phyloP scores from a whole-genome alignment of 1,284 basidiomycete genomes.

The Cutaneotrichosporon mucoides region DNA sequence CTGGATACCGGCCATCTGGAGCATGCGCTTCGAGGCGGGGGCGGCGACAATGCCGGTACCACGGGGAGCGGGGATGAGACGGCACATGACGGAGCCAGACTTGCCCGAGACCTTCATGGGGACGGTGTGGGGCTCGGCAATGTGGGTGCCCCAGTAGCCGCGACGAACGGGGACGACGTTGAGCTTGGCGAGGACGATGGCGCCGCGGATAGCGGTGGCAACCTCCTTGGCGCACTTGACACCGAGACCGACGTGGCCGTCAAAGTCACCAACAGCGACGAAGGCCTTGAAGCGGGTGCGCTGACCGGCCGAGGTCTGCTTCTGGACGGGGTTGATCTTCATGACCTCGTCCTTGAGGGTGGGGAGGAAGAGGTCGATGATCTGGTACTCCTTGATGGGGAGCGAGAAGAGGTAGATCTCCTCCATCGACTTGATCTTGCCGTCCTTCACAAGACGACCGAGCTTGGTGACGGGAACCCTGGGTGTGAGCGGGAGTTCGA shows the following conservation, averaged over 20 bases:
- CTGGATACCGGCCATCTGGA: constrained; percentile 96
- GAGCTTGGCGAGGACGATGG: constrained; percentile 98
- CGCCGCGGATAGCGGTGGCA: constrained; percentile 97
- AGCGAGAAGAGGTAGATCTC: constrained; percentile 99
- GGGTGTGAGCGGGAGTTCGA: neutral
- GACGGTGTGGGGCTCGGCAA: constrained; percentile 98
- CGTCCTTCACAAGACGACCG: constrained; percentile 97
- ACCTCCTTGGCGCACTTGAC: constrained; percentile 99
- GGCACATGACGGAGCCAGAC: constrained; percentile 98
- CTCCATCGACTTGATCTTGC: constrained; percentile 99
- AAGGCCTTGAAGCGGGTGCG: constrained; percentile 99
- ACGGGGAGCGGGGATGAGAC: constrained; percentile 95
- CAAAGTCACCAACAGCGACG: constrained; percentile 97
- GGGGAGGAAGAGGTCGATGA: constrained; percentile 95
- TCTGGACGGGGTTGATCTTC: constrained; percentile 99
- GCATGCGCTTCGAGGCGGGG: constrained; percentile 91
- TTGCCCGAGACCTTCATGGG: constrained; percentile 98
- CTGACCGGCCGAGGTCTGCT: constrained; percentile 99
- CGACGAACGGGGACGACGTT: constrained; percentile 96
- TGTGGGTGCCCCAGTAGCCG: constrained; percentile 99
- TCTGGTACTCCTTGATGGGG: constrained; percentile 97
- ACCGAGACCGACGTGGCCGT: constrained; percentile 96
- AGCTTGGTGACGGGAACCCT: constrained; percentile 99
- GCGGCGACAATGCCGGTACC: constrained; percentile 99
- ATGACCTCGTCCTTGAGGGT: constrained; percentile 99